phyloP scores from a whole-genome alignment of 805 yeast genomes.

The Wickerhamomyces mucosus region DNA sequence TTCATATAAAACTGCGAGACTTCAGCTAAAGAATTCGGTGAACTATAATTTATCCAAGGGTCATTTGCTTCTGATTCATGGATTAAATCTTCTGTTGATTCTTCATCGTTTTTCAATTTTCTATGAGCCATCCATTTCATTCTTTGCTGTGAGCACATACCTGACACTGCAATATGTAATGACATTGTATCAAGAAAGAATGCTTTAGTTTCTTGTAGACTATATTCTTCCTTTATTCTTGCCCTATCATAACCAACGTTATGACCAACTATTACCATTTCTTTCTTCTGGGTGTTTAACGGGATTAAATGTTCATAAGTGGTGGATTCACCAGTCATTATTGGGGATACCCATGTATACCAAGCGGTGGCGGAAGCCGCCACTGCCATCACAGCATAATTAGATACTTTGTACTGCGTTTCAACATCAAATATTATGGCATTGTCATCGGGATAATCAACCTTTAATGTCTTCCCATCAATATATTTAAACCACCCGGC shows the following conservation, averaged over 20 bases:
- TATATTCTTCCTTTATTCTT: constrained; percentile 75
- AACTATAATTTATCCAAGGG: constrained; percentile 79
- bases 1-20: constrained; percentile 76
- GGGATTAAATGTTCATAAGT: constrained; percentile 63
- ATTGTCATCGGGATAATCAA: constrained; percentile 61
- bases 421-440: constrained; percentile 85
- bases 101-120: constrained; percentile 22
- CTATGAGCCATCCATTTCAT: constrained; percentile 61
- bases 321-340: constrained; percentile 43
- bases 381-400: constrained; percentile 71
- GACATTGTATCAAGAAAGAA: constrained; percentile 90
- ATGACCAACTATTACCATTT: constrained; percentile 75
- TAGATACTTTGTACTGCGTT: constrained; percentile 64
- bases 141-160: constrained; percentile 89
- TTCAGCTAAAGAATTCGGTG: constrained; percentile 70
- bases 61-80: constrained; percentile 36
- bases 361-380: constrained; percentile 74
- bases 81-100: constrained; percentile 11
- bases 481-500: constrained; percentile 82
- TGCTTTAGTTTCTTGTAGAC: constrained; percentile 52
- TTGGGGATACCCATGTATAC: constrained; percentile 95
- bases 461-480: constrained; percentile 45
- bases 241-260: constrained; percentile 90
- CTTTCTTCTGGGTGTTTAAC: constrained; percentile 36
- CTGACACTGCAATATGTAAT: constrained; percentile 79